Evolutionary conservation across 2,329 filamentous ascomycete species (phyloP), one percentile per base, ranked within the genome.

Genomic region (Fusarium guadeloupense): DNA sequence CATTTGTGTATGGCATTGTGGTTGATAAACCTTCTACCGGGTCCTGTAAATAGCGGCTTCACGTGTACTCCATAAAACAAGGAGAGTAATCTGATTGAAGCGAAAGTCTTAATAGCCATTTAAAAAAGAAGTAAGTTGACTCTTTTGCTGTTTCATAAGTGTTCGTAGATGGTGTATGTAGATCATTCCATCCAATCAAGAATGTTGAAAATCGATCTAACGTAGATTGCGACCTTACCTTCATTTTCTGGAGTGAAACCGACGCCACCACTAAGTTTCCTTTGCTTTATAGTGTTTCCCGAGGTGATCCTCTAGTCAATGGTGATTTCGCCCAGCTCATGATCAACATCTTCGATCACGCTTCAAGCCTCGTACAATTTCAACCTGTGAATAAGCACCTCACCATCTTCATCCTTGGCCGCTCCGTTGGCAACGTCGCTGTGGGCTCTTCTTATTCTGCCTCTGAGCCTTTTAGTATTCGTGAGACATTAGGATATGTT

Each of bases 231-330:
- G 89, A 93, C 66, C 83, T 94, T 21, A 81, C 96, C 2, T 80
- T 98, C 3, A 83, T 97, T 5, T 93, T 93, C 0, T 98, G 94
- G 94, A 93, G 89, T 68, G 58, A 64, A 23, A 51, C 57, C 0
- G 57, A 54, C 30, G 57, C 49, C n/a, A 44, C 58, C 13, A 51
- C 51, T 6, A 47, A 64, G 7, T 52, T 54, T 0, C 57, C 57
- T 12, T 58, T 53, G 7, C 61, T 64, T 25, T 61, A 61, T 31
- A 64, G 52, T 8, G 52, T 49, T 23, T 48, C 52, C 2, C 25
- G 50, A 28, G 52, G 52, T 9, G 53, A 64, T 7, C 57, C 53
- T 14, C 52, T 58, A 14, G 45, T 57, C 9, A 61, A 61, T 9
- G 57, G 60, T 9, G 60, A 64, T 9, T 61, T 57, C 28, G 33